Evolutionary conservation across 768 basidiomycete species (phyloP), one percentile per base, ranked within the genome.

Genomic region (Leccinum pellstonianum): DNA sequence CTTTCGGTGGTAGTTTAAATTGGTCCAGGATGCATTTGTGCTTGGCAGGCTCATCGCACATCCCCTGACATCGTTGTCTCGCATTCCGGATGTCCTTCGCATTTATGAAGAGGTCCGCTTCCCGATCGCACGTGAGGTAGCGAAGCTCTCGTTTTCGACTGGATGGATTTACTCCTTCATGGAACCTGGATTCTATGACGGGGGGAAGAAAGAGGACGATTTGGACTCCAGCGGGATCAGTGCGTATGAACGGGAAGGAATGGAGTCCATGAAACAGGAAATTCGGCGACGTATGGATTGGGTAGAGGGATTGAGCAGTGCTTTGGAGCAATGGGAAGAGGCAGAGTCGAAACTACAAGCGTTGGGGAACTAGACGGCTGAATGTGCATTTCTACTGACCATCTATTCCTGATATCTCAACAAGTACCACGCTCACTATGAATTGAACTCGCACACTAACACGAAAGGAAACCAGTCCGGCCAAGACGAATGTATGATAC

Each of bases 1-100:
- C 11, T 11, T 1, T 53, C n/a, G 0, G 7, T 31, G 11, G 12
- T 53, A 15, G 10, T 29, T 29, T 10, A 47, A 17, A 25, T 14
- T 4, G 11, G 6, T 38, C 15, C 25, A 67, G 66, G 66, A 68
- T 27, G 66, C 64, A 17, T 68, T 60, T n/a, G 47, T 68, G 11
- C 69, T 68, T 12, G 69, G 66, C 5, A 61, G 66, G 12, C 57
- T 71, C 12, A 54, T 69, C 27, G 61, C 70, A 12, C 70, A 70
- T 17, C 59, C 68, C n/a, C 54, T 70, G 1, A 62, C 49, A 0
- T 27, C 55, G 3, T 33, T 59, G 21, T 12, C 37, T 2, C 54
- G 60, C 19, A 25, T 58, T 33, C 57, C 31, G 23, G 48, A 52
- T 3, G 57, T 35, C 9, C 59, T 66, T 19, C 53, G 29, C 1